Evolutionary conservation across 2,329 filamentous ascomycete species (phyloP), one percentile per base, ranked within the genome.

Genomic region (Apiospora saccharicola): DNA sequence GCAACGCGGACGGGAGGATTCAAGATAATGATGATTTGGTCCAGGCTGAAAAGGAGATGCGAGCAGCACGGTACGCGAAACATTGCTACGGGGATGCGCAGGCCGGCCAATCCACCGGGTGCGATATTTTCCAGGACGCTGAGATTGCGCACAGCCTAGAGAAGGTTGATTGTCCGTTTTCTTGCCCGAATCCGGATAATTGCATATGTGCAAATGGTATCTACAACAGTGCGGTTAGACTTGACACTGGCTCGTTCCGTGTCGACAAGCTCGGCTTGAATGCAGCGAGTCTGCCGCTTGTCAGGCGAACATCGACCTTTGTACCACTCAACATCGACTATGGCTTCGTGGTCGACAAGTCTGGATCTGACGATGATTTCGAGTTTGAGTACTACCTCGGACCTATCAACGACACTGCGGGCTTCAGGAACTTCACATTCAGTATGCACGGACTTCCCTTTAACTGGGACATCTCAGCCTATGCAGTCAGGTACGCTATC

Each of bases 301-400:
- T 61, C 53, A 61, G 53, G 22, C 53, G 26, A 61, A 61, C 53
- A 12, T 61, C 53, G 14, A 61, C 53, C 16, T 61, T 61, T 19
- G 53, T 61, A 4, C 53, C 53, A 22, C 53, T 61, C 6, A 12
- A 61, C 26, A 61, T 61, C 4, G 26, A 61, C 7, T 12, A 61
- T 34, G 53, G 53, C 14, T 61, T 61, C 16, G 53, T 61, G 16
- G 26, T 12, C 6, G 53, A 37, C 53, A 61, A 22, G 12, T 37
- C 53, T 57, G 51, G 26, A 0, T 19, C 51, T 34, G 51, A 26
- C 16, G 16, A 61, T 12, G 26, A 61, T 26, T 57, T 57, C 16
- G 7, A 37, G 26, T 61, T 61, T 22, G 26, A 61, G 10, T 61
- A 61, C 53, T 61, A 61, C 14, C 53, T 61, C 26, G 53, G 53